Conservation (phyloP, 106 monocot genomes). For the Narthecium ossifragum region DNA sequence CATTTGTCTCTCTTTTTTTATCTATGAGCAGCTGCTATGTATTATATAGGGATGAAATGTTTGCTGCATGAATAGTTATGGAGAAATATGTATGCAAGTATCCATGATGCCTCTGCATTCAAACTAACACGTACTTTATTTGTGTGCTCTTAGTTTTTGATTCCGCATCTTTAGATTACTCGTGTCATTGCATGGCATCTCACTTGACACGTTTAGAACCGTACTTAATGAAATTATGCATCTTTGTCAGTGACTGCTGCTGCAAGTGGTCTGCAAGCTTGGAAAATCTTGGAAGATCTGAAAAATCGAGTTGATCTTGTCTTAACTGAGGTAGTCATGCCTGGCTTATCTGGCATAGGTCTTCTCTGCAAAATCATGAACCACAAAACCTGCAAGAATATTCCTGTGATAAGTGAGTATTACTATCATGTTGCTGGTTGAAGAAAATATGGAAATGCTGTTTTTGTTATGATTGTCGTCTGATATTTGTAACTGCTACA, state of each 20-base stretch:
- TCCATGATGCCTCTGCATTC: no score
- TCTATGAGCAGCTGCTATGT: no score
- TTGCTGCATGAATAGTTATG: no score
- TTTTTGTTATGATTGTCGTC: background rate
- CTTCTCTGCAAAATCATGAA: constrained; percentile 87
- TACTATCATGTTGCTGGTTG: constrained; percentile 3
- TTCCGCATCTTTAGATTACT: no score
- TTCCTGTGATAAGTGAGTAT: constrained; percentile 95
- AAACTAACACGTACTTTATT: no score
- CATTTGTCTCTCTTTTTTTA: no score
- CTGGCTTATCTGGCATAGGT: constrained; percentile 72
- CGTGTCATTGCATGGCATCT: no score
- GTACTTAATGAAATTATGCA: no score
- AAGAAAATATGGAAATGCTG: background rate
- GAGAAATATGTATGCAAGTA: no score
- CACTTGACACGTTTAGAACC: no score
- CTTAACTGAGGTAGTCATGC: constrained; percentile 86
- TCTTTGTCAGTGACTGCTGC: constrained; percentile 62
- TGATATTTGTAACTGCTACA: constrained; percentile 22
- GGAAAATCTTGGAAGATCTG: constrained; percentile 64
- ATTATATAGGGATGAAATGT: no score
- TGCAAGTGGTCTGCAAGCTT: constrained; percentile 83
- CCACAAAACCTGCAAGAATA: constrained; percentile 72
- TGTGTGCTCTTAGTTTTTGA: no score
- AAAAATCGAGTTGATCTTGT: constrained; percentile 74